Evolutionary conservation across 78 protist species (phyloP).

Genomic region (Dictyostelium firmibasis): DNA sequence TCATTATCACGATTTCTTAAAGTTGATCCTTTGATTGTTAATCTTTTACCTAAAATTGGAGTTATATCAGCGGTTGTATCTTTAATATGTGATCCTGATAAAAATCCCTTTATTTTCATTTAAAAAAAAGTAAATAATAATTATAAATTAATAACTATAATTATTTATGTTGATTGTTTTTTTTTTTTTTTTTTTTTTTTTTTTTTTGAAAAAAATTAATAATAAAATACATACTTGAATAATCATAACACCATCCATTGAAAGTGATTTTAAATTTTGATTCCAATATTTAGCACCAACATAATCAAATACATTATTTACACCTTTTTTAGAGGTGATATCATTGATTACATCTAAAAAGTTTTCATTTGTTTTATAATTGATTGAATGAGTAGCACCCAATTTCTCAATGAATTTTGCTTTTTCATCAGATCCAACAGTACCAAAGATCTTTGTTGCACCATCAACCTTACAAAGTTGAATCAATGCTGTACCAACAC

Average conservation of each 20-base stretch:
- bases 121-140: not conserved
- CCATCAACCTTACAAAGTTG: conserved; percentile 47
- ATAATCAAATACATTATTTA: conserved; percentile 41
- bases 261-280: conserved; percentile 59
- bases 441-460: conserved; percentile 41
- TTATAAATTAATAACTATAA: not conserved
- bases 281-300: conserved; percentile 84
- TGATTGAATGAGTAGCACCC: conserved; percentile 60
- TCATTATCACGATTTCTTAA: conserved; percentile 65
- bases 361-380: conserved; percentile 56
- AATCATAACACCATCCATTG: conserved; percentile 78
- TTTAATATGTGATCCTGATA: conserved; percentile 39
- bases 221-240: conserved; percentile 23
- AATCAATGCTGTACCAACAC: conserved; percentile 82
- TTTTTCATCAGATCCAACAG: conserved; percentile 50
- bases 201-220: too few species aligned
- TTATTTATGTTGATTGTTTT: too few species aligned
- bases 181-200: not conserved
- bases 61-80: conserved; percentile 28
- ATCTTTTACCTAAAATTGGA: conserved; percentile 37
- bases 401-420: not conserved
- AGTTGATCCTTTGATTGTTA: conserved; percentile 76
- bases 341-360: not conserved
- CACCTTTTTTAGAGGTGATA: conserved; percentile 48
- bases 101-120: not conserved